A percentile compares a stretch with the other conserved stretches of the same genome.
phyloP scores from a whole-genome alignment of 202 grass and related monocot species.

The Bolboschoenoplectus hybrid region DNA sequence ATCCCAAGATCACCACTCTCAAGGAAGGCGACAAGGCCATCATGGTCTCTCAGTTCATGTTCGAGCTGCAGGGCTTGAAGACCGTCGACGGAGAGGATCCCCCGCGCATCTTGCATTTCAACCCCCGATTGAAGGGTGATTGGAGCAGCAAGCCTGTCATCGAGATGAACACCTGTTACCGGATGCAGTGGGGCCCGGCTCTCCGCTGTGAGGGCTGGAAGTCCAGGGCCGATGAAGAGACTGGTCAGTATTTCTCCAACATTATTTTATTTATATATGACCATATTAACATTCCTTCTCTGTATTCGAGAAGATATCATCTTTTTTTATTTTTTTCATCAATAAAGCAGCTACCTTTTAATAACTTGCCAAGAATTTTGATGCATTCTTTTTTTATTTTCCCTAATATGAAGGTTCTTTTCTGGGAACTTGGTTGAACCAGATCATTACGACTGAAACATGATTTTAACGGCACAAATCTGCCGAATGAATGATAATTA shows the following conservation, averaged over 20 bases:
- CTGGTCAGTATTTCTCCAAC: slow-evolving; percentile 40
- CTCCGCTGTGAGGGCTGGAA: slow-evolving; percentile 83
- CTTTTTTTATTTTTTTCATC: background rate
- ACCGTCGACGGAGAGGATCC: slow-evolving; percentile 84
- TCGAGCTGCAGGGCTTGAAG: slow-evolving; percentile 78
- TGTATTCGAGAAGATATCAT: background rate
- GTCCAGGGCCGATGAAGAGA: slow-evolving; percentile 68
- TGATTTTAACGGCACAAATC: background rate
- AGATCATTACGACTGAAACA: background rate
- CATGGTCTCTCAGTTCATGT: slow-evolving; percentile 95
- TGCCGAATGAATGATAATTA: background rate
- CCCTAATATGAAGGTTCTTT: background rate
- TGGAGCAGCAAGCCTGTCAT: slow-evolving; percentile 78
- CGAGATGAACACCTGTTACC: slow-evolving; percentile 87
- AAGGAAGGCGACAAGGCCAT: slow-evolving; percentile 67
- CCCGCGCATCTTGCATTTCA: slow-evolving; percentile 84
- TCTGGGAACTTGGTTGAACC: background rate
- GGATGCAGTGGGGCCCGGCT: slow-evolving; percentile 83
- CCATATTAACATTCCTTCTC: background rate
- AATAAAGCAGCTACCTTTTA: background rate
- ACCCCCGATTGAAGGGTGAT: slow-evolving; percentile 66
- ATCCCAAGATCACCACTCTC: slow-evolving; percentile 70
- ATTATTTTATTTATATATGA: no score
- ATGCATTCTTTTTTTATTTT: background rate
- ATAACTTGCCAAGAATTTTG: background rate